phyloP scores from a whole-genome alignment of 306 rosid genomes.

The Castanospermum australe region DNA sequence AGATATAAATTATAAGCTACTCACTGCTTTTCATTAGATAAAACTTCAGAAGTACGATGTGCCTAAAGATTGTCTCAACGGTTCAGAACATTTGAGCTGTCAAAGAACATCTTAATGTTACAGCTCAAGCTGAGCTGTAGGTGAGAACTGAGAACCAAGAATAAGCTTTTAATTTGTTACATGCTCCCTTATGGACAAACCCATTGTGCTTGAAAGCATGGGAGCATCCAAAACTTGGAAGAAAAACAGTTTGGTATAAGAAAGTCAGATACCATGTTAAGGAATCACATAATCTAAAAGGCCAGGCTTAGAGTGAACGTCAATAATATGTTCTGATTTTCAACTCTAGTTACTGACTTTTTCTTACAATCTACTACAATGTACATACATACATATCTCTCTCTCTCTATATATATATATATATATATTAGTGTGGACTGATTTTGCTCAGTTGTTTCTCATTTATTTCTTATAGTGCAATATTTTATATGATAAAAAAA shows the following conservation, averaged over 20 bases:
- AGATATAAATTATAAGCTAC: background rate
- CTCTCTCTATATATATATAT: background rate
- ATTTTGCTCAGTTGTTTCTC: constrained; percentile 13
- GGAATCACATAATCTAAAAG: background rate
- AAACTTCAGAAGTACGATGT: background rate
- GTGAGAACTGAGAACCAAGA: background rate
- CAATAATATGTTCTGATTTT: background rate
- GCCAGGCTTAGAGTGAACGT: background rate
- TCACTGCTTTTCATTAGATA: constrained; percentile 10
- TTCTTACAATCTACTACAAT: background rate
- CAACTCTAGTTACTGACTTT: background rate
- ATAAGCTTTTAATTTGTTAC: background rate
- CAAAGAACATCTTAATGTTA: background rate
- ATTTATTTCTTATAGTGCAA: constrained; percentile 4
- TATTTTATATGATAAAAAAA: constrained; percentile 16
- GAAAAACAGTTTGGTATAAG: background rate
- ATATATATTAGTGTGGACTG: background rate
- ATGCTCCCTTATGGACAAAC: too few relatives aligned
- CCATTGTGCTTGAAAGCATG: background rate
- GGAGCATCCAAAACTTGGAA: background rate
- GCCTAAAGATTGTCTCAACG: background rate
- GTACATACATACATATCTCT: too few relatives aligned
- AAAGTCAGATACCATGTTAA: background rate
- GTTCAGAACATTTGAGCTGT: background rate
- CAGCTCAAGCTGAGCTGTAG: background rate